Evolutionary conservation across 805 yeast genomes (phyloP).

Genomic region (Clavispora vitiphila): DNA sequence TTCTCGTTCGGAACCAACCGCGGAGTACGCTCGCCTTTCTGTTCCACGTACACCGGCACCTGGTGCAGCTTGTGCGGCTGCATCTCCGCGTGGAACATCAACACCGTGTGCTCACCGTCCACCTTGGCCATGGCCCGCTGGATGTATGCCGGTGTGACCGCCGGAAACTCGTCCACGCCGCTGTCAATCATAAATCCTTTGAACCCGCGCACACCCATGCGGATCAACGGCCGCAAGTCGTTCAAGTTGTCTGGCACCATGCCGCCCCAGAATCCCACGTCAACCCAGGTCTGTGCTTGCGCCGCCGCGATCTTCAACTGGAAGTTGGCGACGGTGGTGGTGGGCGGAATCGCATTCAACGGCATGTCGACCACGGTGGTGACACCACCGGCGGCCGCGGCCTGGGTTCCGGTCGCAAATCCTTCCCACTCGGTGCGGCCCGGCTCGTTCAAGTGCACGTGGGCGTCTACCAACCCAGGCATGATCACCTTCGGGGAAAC

Average conservation of each 20-base stretch:
- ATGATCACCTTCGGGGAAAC: slow-evolving; percentile 62
- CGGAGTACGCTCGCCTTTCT: slow-evolving; percentile 20
- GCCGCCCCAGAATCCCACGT: slow-evolving; percentile 97
- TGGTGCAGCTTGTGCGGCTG: slow-evolving; percentile 35
- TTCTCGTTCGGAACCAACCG: slow-evolving; percentile 20
- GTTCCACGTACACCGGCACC: slow-evolving; percentile 21
- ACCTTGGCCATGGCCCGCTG: slow-evolving; percentile 60
- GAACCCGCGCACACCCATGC: slow-evolving; percentile 89
- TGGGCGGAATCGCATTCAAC: slow-evolving; percentile 91
- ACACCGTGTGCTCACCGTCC: slow-evolving; percentile 57
- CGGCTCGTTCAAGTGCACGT: slow-evolving; percentile 93
- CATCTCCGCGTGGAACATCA: slow-evolving; percentile 95
- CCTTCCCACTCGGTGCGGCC: slow-evolving; percentile 99
- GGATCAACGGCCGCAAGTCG: slow-evolving; percentile 68
- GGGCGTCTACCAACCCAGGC: slow-evolving; percentile 93
- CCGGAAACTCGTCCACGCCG: slow-evolving; percentile 96
- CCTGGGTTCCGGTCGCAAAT: slow-evolving; percentile 90
- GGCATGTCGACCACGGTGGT: slow-evolving; percentile 97
- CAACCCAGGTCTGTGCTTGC: slow-evolving; percentile 79
- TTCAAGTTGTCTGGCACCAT: slow-evolving; percentile 72
- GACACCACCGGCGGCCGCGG: slow-evolving; percentile 95
- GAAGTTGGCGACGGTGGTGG: slow-evolving; percentile 77
- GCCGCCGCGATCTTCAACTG: slow-evolving; percentile 76
- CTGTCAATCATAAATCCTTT: slow-evolving; percentile 89
- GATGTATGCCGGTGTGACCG: slow-evolving; percentile 62